Conservation (phyloP, 2,329 filamentous ascomycete species). For the Daldinia sp. region DNA sequence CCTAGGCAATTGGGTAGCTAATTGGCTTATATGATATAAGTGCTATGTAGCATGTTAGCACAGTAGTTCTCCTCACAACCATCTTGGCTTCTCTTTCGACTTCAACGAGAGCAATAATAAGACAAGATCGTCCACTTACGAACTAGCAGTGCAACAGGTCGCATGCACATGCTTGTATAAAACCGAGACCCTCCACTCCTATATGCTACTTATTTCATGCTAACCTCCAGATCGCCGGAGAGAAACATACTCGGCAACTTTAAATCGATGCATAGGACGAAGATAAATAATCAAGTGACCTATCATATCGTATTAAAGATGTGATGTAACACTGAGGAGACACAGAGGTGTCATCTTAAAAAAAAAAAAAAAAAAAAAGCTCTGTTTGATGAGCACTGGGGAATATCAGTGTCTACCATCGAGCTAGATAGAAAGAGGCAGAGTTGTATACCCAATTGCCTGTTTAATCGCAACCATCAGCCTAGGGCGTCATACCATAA, state of each 20-base stretch:
- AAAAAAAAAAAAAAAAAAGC: conserved; percentile 10
- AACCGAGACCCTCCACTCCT: conserved; percentile 16
- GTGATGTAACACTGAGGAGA: conserved; percentile 34
- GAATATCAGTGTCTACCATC: conserved; percentile 14
- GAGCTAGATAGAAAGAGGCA: conserved; percentile 10
- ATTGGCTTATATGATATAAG: background rate
- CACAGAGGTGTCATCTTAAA: conserved; percentile 23
- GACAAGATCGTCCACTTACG: background rate
- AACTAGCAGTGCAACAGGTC: conserved; percentile 4
- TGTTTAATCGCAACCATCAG: conserved; percentile 6
- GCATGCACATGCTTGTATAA: conserved; percentile 17
- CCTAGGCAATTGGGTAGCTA: background rate
- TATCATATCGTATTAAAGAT: conserved; percentile 42
- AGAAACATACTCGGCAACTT: conserved; percentile 12
- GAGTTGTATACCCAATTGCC: conserved; percentile 5
- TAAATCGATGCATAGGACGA: conserved; percentile 12
- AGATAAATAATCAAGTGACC: conserved; percentile 34
- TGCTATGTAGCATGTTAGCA: background rate
- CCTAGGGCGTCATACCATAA: background rate
- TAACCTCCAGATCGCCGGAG: conserved; percentile 7
- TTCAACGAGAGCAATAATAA: conserved; percentile 1
- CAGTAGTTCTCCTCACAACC: background rate
- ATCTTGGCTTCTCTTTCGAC: background rate
- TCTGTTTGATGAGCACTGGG: conserved; percentile 10
- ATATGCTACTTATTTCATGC: conserved; percentile 6